Evolutionary conservation across 2,329 filamentous ascomycete genomes (phyloP), one percentile per base, ranked within the genome.

Genomic region (Drechslera avenae): DNA sequence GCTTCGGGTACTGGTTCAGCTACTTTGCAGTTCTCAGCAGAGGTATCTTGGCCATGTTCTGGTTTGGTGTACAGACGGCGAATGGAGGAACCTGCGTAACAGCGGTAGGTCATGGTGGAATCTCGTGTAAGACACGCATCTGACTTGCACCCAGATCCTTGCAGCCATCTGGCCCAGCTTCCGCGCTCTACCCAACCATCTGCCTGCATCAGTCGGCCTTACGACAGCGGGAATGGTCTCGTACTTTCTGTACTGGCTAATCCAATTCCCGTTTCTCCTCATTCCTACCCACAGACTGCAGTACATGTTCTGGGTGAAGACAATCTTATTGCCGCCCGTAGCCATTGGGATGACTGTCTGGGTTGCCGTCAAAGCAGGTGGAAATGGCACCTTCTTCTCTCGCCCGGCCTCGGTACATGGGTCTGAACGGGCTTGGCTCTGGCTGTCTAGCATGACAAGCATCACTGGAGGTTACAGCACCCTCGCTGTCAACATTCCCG

Each of bases 101-200:
- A 3, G 50, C 44, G 23, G 52, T 56, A 36, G 2, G 48, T 47
- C 18, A 16, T 10, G 17, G 8, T 3, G 8, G 8, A 7, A 10
- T 33, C 23, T 40, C 23, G 39, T 12, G 32, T 12, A 13, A 17
- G 16, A 21, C 8, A 30, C 28, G 4, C 17, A 6, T 12, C 39
- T 41, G 26, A 41, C n/a, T n/a, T 18, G 10, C 28, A 10, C 18
- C 1, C 8, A 52, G 45, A 53, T 60, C 14, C 16, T 57, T 5
- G 49, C 39, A 8, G 48, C 56, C 4, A 59, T 59, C 8, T 62
- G 56, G 58, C 58, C 58, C 9, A 46, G 39, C 30, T 62, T 47
- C 16, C n/a, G 14, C 12, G 28, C 33, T 12, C 72, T 81, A 46
- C 69, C 71, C 19, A 78, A 81, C 53, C 76, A 76, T 21, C 64